phyloP scores from a whole-genome alignment of 208 protist genomes.

The Crithidia bombi region DNA sequence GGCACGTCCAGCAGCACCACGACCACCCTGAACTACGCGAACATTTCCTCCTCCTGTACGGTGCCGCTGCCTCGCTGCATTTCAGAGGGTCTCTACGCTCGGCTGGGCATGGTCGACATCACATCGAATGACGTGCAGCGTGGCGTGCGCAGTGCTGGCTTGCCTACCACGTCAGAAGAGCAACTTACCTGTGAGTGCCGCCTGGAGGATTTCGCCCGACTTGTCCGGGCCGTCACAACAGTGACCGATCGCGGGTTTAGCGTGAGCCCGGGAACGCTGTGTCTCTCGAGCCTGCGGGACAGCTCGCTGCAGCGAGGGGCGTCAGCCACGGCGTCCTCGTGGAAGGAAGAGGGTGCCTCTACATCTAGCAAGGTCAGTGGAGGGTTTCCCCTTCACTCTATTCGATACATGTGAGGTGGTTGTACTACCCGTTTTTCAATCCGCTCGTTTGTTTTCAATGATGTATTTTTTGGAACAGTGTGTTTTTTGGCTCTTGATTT shows the following conservation, averaged over 20 bases:
- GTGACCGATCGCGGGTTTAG: constrained; percentile 29
- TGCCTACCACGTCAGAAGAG: constrained; percentile 33
- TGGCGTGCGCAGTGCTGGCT: constrained; percentile 39
- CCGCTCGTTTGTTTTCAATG: background rate
- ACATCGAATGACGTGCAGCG: constrained; percentile 37
- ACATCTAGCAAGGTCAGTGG: background rate
- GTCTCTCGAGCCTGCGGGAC: constrained; percentile 25
- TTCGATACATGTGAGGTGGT: background rate
- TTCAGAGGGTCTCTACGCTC: constrained; percentile 51
- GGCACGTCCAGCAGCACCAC: constrained; percentile 14
- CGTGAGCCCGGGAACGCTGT: constrained; percentile 18
- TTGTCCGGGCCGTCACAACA: constrained; percentile 31
- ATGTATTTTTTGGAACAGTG: background rate
- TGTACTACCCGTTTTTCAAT: background rate
- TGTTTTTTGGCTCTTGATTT: no score
- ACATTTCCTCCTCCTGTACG: constrained; percentile 23
- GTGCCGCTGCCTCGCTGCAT: constrained; percentile 55
- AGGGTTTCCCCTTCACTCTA: constrained; percentile 1
- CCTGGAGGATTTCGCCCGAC: constrained; percentile 36
- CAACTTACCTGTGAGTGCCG: constrained; percentile 32
- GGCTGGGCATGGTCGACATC: constrained; percentile 55
- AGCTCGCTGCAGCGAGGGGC: constrained; percentile 21
- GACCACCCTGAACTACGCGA: constrained; percentile 8
- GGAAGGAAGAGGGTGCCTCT: background rate
- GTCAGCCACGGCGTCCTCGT: constrained; percentile 12